Base-by-base conservation (phyloP, 2,329 filamentous ascomycete species). In the Nannizziopsis arthrosporioides region DNA sequence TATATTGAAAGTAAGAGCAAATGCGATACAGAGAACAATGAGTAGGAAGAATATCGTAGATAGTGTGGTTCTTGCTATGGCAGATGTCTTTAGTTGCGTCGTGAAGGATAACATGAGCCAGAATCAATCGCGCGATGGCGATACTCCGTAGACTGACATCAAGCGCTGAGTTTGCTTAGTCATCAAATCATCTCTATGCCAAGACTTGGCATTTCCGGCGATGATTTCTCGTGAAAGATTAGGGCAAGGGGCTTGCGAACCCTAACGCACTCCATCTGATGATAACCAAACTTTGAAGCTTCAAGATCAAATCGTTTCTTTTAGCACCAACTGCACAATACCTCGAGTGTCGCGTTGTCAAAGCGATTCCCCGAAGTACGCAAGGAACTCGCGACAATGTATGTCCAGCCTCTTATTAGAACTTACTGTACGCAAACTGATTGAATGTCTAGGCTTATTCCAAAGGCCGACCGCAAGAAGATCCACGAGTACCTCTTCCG, bases 401-500 rank as follows among this genome's bases (percentile, higher is more conserved):
- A 65, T 54, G 66, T 55, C 41, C 27, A 11, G 14, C 2, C 17
- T 17, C 14, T 11, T 31, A 19, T 44, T 49, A 14, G n/a, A n/a
- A 7, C 4, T 22, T 3, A 35, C 6, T 17, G 17, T 22, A 27
- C 18, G 9, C 15, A 35, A n/a, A 36, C 47, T 46, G 39, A 46
- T 22, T 2, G 45, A 51, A 52, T 51, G 14, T 34, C 10, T 61
- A 89, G 84, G 92, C 84, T 98, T 80, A 98, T 98, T 74, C 92
- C 92, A 73, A 96, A 96, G 84, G 85, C 87, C 74, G 92, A 98
- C 79, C 89, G 93, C 79, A 98, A 98, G 86, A 87, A 88, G 84
- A 96, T 98, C 77, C 92, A 98, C 82, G 90, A 90, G 84, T 94
- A 90, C 84, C 86, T 98, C 81, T 94, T 94, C 84, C 83, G 84